Evolutionary conservation across 2,329 filamentous ascomycete species (phyloP).

Genomic region (Diaporthe ampelina): DNA sequence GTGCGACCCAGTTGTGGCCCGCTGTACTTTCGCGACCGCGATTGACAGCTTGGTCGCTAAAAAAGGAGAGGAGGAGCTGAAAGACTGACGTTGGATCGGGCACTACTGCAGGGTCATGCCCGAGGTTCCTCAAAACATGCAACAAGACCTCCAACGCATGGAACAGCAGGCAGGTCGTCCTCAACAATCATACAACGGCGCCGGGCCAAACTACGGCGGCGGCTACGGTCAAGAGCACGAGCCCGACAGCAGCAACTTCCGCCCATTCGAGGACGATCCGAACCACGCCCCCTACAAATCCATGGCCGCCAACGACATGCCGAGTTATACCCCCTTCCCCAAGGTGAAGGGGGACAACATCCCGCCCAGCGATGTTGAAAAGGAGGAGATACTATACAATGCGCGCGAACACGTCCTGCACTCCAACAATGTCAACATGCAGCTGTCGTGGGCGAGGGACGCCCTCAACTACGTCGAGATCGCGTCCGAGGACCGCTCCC

Average conservation of each 20-base stretch:
- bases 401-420: constrained; percentile 87
- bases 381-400: constrained; percentile 89
- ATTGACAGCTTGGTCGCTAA: constrained; percentile 35
- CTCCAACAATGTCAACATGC: constrained; percentile 95
- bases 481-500: constrained; percentile 80
- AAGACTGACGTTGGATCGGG: constrained; percentile 54
- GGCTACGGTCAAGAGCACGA: constrained; percentile 54
- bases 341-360: constrained; percentile 89
- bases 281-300: constrained; percentile 53
- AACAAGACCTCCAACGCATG: constrained; percentile 91
- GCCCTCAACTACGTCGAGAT: constrained; percentile 90
- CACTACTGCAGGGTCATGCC: constrained; percentile 81
- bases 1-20: constrained; percentile 33
- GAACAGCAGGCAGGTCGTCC: constrained; percentile 78
- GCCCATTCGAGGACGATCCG: constrained; percentile 56
- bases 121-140: constrained; percentile 96
- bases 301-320: constrained; percentile 66
- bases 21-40: constrained; percentile 33
- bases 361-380: constrained; percentile 93
- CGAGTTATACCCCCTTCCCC: constrained; percentile 93
- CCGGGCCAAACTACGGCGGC: constrained; percentile 47
- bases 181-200: constrained; percentile 50
- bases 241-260: constrained; percentile 55
- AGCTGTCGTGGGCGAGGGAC: constrained; percentile 96
- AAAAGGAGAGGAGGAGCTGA: constrained; percentile 46